Conservation (phyloP, 1,284 basidiomycete species). For the Schizopora paradoxa region DNA sequence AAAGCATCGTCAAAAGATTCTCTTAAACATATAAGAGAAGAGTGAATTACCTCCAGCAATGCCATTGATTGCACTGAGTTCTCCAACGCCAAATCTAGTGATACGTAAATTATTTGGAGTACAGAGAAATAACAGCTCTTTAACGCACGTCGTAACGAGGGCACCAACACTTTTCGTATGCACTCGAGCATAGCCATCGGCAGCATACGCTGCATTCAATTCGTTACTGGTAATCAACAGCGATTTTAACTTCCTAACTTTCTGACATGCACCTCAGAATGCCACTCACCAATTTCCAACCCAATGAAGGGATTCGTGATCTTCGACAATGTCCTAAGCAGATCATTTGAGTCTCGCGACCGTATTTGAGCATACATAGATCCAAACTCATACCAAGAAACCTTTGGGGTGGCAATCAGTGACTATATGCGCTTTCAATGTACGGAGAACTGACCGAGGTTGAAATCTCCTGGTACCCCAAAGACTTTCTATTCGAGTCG, state of each 20-base stretch:
- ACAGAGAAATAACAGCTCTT: neutral
- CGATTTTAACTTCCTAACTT: too few species aligned
- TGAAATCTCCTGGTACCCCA: constrained; percentile 91
- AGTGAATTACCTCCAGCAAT: constrained; percentile 58
- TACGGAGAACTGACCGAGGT: constrained; percentile 48
- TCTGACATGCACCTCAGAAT: too few species aligned
- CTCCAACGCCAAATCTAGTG: constrained; percentile 84
- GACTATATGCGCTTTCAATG: neutral
- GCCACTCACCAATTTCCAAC: constrained; percentile 74
- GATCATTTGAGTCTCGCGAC: neutral
- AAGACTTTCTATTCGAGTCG: constrained; percentile 57
- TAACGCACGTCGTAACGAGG: constrained; percentile 65
- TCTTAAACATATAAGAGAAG: neutral
- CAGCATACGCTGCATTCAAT: constrained; percentile 86
- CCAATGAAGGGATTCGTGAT: constrained; percentile 78
- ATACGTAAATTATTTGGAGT: neutral
- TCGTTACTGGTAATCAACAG: constrained; percentile 62
- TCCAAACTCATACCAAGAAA: constrained; percentile 48
- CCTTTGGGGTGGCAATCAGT: constrained; percentile 21
- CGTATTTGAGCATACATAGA: neutral
- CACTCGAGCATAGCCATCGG: constrained; percentile 89
- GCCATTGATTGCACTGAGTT: constrained; percentile 79
- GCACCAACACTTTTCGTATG: constrained; percentile 71
- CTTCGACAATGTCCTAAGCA: constrained; percentile 77
- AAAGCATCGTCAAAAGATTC: neutral